Evolutionary conservation across 352 stramenopile species (phyloP).

Genomic region (Phytophthora hybrid): DNA sequence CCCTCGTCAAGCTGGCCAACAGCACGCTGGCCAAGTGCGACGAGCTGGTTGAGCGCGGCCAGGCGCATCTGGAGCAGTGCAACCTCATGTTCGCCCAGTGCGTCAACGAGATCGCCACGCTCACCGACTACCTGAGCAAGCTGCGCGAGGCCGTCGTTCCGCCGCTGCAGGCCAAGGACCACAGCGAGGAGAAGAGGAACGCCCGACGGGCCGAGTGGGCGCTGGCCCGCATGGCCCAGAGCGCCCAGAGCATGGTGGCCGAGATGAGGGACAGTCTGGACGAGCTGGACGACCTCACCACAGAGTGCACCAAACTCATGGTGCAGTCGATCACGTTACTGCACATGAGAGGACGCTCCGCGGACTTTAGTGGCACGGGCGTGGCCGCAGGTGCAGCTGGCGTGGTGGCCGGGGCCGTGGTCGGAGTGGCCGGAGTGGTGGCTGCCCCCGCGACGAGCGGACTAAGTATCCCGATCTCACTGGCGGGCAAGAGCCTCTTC

Average conservation of each 20-base stretch:
- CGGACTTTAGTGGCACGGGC: conserved; percentile 88
- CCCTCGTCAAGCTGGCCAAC: conserved; percentile 75
- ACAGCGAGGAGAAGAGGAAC: conserved; percentile 75
- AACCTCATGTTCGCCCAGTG: conserved; percentile 87
- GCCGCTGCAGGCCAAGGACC: conserved; percentile 58
- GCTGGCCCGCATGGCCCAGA: conserved; percentile 77
- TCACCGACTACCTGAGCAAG: conserved; percentile 84
- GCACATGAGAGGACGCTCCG: conserved; percentile 79
- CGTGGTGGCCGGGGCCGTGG: conserved; percentile 82
- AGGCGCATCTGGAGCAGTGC: conserved; percentile 75
- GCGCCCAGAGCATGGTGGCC: conserved; percentile 60
- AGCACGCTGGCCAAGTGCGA: conserved; percentile 75
- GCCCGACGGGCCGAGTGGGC: conserved; percentile 81
- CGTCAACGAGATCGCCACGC: conserved; percentile 77
- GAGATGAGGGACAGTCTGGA: conserved; percentile 83
- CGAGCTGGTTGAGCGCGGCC: conserved; percentile 74
- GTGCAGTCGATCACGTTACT: conserved; percentile 88
- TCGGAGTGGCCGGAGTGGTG: conserved; percentile 78
- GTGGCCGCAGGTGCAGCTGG: conserved; percentile 82
- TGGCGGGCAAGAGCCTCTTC: conserved; percentile 88
- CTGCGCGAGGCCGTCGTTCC: conserved; percentile 74
- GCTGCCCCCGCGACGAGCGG: conserved; percentile 80
- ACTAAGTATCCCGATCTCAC: conserved; percentile 82
- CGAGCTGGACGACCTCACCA: conserved; percentile 83
- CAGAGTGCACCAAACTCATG: conserved; percentile 87